Evolutionary conservation across 306 rosid genomes (phyloP), one percentile per base, ranked within the genome.

Genomic region (Trifolium fragiferum): DNA sequence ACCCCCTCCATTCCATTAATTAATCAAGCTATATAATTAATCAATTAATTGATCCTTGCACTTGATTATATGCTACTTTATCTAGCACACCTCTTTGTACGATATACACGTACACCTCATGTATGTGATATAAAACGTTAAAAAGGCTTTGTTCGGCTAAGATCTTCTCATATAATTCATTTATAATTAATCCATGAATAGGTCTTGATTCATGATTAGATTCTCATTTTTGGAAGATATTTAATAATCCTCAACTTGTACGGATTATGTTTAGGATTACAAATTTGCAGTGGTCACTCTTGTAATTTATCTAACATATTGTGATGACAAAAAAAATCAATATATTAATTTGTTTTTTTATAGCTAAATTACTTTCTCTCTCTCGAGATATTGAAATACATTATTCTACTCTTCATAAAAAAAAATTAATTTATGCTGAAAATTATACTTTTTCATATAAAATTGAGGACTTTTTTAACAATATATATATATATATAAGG

Each of bases 171-270:
- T 25, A 27, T 25, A 27, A 54, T 51, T 70, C 35, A 27, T 54
- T 73, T 30, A 30, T 61, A 51, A 70, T 16, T 43, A 41, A 66
- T 21, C 13, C 18, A 78, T 3, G 16, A 47, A 25, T 23, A 60
- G 18, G 54, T 57, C 32, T 75, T 70, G 61, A 59, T 76, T 76
- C 77, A 68, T 74, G 47, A 55, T 75, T 77, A 81, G 79, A 80
- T 84, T 81, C 82, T 74, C 54, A 30, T 74, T 44, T 44, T 1
- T 32, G 6, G 27, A 66, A 65, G 50, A 66, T 78, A 60, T 69
- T 70, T 72, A 62, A 49, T 20, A 16, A 6, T 7, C 55, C 32
- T 77, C 38, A 60, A 76, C 55, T 66, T 59, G 80, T 74, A 68
- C 80, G 74, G 77, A 61, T 66, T 32, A 66, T 16, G 47, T 37